These are phyloP conservation scores for Sporothrix globosa DNA, from an alignment of 2,329 filamentous ascomycete species.

Conservation along the genomic window DNA sequence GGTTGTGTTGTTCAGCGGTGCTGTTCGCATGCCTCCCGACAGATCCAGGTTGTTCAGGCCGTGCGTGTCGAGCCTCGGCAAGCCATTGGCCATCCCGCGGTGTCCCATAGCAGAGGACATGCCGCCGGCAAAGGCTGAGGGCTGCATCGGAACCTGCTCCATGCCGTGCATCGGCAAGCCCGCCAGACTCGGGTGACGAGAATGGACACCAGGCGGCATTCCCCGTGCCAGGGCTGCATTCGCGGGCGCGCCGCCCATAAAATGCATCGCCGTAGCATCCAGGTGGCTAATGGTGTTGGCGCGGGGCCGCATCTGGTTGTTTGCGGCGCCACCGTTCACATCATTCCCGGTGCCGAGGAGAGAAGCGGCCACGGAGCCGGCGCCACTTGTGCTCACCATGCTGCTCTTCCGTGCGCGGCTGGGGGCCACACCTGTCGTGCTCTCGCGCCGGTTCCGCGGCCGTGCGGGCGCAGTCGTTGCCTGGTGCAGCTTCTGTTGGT, in stretches of 20 bases:
- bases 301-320: conserved; percentile 73
- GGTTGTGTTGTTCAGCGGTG: conserved; percentile 60
- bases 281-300: conserved; percentile 97
- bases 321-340: conserved; percentile 47
- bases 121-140: conserved; percentile 63
- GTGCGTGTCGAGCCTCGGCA: conserved; percentile 83
- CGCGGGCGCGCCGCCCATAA: conserved; percentile 60
- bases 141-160: conserved; percentile 49
- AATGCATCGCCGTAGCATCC: conserved; percentile 73
- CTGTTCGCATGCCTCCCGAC: conserved; percentile 73
- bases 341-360: conserved; percentile 8
- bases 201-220: conserved; percentile 58
- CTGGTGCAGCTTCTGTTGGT: conserved; percentile 98
- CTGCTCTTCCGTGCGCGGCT: conserved; percentile 91
- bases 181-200: conserved; percentile 74
- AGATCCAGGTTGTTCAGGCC: conserved; percentile 67
- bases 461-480: conserved; percentile 84
- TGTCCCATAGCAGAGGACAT: conserved; percentile 72
- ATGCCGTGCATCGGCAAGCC: conserved; percentile 64
- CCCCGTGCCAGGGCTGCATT: conserved; percentile 57
- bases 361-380: conserved; percentile 46
- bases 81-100: conserved; percentile 66
- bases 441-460: conserved; percentile 87
- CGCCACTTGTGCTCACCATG: conserved; percentile 62
- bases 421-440: conserved; percentile 71